phyloP scores from a whole-genome alignment of 2,329 filamentous ascomycete species.

The Fusarium sp. region DNA sequence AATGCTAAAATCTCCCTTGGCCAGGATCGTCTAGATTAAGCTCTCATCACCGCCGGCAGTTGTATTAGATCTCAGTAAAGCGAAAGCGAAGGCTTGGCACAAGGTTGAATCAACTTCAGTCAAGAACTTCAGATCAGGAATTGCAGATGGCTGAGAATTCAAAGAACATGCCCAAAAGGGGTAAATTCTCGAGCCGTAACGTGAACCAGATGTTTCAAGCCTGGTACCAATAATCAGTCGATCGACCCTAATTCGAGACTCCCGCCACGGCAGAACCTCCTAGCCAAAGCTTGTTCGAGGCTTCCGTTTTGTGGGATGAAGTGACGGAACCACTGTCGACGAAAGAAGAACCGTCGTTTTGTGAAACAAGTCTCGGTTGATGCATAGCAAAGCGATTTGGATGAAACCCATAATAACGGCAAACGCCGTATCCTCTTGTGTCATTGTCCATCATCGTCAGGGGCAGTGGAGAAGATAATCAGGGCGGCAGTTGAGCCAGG shows the following conservation, averaged over 20 bases:
- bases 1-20: background rate
- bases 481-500: constrained; percentile 29
- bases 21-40: background rate
- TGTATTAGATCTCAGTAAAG: background rate
- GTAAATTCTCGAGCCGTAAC: background rate
- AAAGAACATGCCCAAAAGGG: background rate
- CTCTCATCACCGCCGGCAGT: background rate
- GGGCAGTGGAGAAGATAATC: constrained; percentile 38
- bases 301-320: constrained; percentile 16
- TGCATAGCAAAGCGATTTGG: constrained; percentile 16
- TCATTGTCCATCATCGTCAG: constrained; percentile 36
- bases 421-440: constrained; percentile 8
- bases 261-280: constrained; percentile 2
- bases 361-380: constrained; percentile 27
- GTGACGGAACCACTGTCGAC: background rate
- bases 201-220: constrained; percentile 20
- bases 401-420: constrained; percentile 9
- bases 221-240: background rate
- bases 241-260: constrained; percentile 25
- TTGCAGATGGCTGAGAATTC: background rate
- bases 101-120: background rate
- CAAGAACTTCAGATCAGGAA: background rate
- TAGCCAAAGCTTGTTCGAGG: constrained; percentile 25
- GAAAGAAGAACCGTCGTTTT: constrained; percentile 7
- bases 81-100: background rate